Evolutionary conservation across 176 grass and related monocot genomes (phyloP).

Genomic region (Rhynchospora tenuis): DNA sequence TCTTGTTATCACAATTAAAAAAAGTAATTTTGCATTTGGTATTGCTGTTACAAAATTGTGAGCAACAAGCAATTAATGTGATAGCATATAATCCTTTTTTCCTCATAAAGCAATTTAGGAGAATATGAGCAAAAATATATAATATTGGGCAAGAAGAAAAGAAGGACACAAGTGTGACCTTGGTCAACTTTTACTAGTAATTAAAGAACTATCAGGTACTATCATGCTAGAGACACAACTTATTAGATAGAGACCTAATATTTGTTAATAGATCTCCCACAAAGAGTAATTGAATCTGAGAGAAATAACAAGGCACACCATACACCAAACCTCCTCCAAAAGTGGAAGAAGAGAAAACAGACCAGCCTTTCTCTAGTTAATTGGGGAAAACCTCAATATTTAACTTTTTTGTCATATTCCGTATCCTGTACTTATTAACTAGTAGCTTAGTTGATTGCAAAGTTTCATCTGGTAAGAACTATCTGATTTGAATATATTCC

Average conservation of each 20-base stretch:
- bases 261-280: neutral
- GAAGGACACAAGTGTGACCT: neutral
- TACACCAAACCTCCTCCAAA: neutral
- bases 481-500: neutral
- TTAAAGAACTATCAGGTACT: neutral
- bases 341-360: conserved; percentile 13
- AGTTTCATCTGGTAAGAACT: neutral
- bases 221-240: neutral
- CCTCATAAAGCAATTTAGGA: neutral
- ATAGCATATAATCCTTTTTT: neutral
- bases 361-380: neutral
- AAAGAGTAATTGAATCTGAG: neutral
- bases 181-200: neutral
- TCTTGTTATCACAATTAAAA: neutral
- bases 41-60: neutral
- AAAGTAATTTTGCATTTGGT: neutral
- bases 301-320: neutral
- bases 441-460: neutral
- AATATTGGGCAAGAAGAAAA: neutral
- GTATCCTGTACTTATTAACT: neutral
- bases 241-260: neutral
- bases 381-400: neutral
- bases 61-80: neutral
- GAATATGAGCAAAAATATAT: neutral
- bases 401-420: neutral